Conservation (phyloP, 2,329 filamentous ascomycete species). For the Alternaria conjuncta region DNA sequence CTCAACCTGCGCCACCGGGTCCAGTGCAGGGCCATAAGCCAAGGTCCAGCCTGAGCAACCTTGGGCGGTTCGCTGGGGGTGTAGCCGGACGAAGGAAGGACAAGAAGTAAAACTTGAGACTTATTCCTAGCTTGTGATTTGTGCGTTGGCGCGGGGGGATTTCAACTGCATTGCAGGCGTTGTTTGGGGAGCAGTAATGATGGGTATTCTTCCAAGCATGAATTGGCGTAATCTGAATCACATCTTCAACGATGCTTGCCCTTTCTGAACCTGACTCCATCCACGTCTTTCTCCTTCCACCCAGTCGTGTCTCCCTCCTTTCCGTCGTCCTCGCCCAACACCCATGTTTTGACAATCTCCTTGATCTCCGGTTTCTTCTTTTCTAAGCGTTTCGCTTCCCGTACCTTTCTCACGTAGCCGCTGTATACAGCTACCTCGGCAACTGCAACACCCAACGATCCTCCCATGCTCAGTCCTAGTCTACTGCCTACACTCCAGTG, state of each 20-base stretch:
- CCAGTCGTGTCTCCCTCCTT: constrained; percentile 13
- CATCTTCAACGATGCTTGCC: constrained; percentile 52
- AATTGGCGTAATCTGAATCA: constrained; percentile 10
- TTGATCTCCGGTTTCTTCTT: constrained; percentile 68
- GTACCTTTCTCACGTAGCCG: constrained; percentile 74
- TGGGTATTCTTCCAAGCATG: constrained; percentile 4
- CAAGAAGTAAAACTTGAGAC: constrained; percentile 32
- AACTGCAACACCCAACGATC: constrained; percentile 71
- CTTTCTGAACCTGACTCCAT: constrained; percentile 50
- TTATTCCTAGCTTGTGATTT: neutral
- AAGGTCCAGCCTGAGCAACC: constrained; percentile 52
- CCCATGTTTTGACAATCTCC: constrained; percentile 75
- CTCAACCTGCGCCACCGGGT: constrained; percentile 20
- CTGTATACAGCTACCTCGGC: constrained; percentile 81
- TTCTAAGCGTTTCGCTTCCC: constrained; percentile 70
- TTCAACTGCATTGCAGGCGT: constrained; percentile 34
- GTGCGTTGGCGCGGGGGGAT: constrained; percentile 6
- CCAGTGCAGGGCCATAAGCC: constrained; percentile 40
- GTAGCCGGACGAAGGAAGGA: constrained; percentile 46
- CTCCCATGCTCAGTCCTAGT: constrained; percentile 73
- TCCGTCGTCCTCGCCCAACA: constrained; percentile 50
- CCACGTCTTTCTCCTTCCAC: constrained; percentile 34
- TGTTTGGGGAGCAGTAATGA: neutral
- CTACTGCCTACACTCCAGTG: constrained; percentile 77
- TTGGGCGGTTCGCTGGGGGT: constrained; percentile 54